Base-by-base conservation (phyloP, 2,329 filamentous ascomycete species). In the Tricladium varicosporioides region DNA sequence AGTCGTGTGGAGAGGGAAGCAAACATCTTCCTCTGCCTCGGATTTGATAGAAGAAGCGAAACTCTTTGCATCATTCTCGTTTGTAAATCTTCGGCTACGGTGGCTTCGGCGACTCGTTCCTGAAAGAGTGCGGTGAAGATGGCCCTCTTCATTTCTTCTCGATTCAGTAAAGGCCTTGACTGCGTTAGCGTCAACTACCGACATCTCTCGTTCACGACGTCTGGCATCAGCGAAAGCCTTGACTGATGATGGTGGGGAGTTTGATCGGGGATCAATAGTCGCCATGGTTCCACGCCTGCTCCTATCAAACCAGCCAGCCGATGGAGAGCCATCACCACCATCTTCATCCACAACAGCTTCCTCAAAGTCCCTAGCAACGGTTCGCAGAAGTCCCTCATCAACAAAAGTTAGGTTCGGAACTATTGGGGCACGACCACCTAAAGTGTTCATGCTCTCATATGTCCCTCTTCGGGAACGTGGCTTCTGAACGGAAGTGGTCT, bases 211-310 rank as follows among this genome's bases (percentile, higher is more conserved):
- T 70, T 93, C 90, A 58, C 92, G 87, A 58, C 91, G 89, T 51
- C 91, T 88, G 54, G 91, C 90, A 68, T 94, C 90, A 15, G 94
- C 94, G 73, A 99, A 99, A 3, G 94, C 94, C 72, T 97, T 96
- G 51, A 99, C 92, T 0, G 94, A 99, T 73, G 97, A 99, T 7
- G 94, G 94, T 10, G 93, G 93, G 5, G 94, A 97, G 1, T 84
- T 77, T 1, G 90, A 91, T 54, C 91, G 82, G 48, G 82, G 84
- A 18, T 83, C 80, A 19, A 76, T 72, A 1, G 82, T 83, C 32
- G 80, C 80, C 53, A 87, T 76, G 56, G 80, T 66, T 68, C 73
- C 78, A 56, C 82, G 80, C 14, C 83, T 82, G 57, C 74, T 76
- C 51, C 64, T 62, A 18, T 60, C 61, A 15, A 32, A 40, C 46